phyloP scores from a whole-genome alignment of 192 early-diverging fungal species.

The Entomortierella parvispora region DNA sequence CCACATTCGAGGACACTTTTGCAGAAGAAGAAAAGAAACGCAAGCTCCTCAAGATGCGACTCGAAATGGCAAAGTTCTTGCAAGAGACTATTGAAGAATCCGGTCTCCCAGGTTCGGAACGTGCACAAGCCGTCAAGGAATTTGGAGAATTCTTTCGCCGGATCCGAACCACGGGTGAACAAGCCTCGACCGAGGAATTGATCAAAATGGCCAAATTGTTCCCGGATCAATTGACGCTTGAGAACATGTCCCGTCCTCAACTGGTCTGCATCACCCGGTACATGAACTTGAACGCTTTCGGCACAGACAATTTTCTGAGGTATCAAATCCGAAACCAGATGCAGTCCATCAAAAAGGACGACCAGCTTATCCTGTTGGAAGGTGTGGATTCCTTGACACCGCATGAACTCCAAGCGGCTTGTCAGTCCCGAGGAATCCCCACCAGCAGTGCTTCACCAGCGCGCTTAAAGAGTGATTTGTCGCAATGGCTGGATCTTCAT shows the following conservation, averaged over 20 bases:
- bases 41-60: conserved; percentile 90
- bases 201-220: conserved; percentile 85
- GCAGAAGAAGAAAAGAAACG: conserved; percentile 92
- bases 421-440: conserved; percentile 85
- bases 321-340: conserved; percentile 88
- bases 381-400: conserved; percentile 84
- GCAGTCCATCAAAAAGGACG: conserved; percentile 83
- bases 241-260: conserved; percentile 91
- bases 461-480: conserved; percentile 82
- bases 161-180: conserved; percentile 84
- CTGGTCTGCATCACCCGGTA: conserved; percentile 90
- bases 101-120: conserved; percentile 61
- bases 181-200: conserved; percentile 83
- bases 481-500: conserved; percentile 94
- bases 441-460: conserved; percentile 86
- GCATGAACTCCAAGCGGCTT: conserved; percentile 85
- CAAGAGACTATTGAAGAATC: conserved; percentile 95
- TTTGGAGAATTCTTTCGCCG: conserved; percentile 83
- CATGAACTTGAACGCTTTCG: conserved; percentile 93
- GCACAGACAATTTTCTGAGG: conserved; percentile 89
- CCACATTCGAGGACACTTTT: conserved; percentile 94
- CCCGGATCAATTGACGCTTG: conserved; percentile 90
- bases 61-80: conserved; percentile 95
- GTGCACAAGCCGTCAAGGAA: conserved; percentile 70
- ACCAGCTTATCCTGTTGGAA: conserved; percentile 81